These are phyloP conservation scores for Amanita exitialis DNA, from an alignment of 768 basidiomycete species.

Conservation along the genomic window DNA sequence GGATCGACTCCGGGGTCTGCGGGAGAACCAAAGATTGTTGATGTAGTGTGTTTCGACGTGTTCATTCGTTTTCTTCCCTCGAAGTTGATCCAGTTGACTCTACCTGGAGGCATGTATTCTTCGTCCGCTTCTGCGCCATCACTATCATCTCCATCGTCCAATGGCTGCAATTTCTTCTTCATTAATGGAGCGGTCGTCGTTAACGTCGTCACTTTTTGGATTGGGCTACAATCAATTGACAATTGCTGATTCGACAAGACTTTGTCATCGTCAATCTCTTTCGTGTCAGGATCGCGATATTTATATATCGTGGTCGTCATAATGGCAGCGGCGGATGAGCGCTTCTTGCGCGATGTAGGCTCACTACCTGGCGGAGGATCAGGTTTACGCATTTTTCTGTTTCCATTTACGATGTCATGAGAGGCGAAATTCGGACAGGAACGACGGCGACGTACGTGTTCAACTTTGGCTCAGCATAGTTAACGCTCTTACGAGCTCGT, in stretches of 20 bases:
- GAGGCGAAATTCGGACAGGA: background rate
- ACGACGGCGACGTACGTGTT: conserved; percentile 56
- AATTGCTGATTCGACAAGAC: conserved; percentile 17
- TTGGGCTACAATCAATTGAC: conserved; percentile 15
- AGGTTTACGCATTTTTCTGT: conserved; percentile 85
- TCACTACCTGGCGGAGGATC: conserved; percentile 36
- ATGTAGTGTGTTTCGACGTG: conserved; percentile 4
- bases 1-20: conserved; percentile 38
- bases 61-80: conserved; percentile 38
- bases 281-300: conserved; percentile 9
- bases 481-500: conserved; percentile 66
- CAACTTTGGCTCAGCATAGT: conserved; percentile 81
- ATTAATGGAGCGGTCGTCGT: conserved; percentile 23
- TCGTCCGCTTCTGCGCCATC: conserved; percentile 67
- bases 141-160: conserved; percentile 44
- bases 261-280: conserved; percentile 18
- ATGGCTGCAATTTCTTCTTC: conserved; percentile 40
- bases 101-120: conserved; percentile 35
- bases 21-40: conserved; percentile 18
- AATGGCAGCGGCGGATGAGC: conserved; percentile 32
- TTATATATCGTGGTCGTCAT: conserved; percentile 20
- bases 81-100: conserved; percentile 38
- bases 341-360: conserved; percentile 29
- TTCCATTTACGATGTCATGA: conserved; percentile 3
- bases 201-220: conserved; percentile 14